Evolutionary conservation across 148 eudicot genomes (phyloP).

Genomic region (Vaccinium macrocarpon): DNA sequence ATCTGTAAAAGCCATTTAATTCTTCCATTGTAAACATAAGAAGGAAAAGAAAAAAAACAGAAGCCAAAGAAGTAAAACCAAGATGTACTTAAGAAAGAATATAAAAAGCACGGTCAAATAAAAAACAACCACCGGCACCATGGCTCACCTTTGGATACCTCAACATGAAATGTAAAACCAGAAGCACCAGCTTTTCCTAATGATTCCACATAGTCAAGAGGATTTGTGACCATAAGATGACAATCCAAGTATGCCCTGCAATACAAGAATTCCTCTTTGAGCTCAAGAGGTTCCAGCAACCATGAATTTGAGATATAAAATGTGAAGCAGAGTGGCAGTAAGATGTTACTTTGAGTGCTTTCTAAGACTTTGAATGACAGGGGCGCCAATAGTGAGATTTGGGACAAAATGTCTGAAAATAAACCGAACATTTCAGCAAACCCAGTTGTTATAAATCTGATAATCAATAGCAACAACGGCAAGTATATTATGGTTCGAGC

Average conservation of each 20-base stretch:
- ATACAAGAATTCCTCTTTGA: neutral
- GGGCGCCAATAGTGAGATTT: slow-evolving; percentile 96
- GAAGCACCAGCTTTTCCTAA: slow-evolving; percentile 98
- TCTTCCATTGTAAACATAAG: slow-evolving; percentile 3
- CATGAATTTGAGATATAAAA: slow-evolving; percentile 2
- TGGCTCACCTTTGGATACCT: slow-evolving; percentile 70
- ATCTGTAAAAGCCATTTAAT: slow-evolving; percentile 39
- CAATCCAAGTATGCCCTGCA: slow-evolving; percentile 95
- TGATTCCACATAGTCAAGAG: slow-evolving; percentile 84
- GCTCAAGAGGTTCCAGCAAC: neutral
- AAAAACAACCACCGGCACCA: neutral
- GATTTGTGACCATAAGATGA: slow-evolving; percentile 99
- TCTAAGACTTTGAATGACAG: slow-evolving; percentile 89
- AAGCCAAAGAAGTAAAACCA: neutral
- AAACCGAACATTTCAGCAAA: slow-evolving; percentile 11
- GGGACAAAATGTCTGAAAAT: slow-evolving; percentile 84
- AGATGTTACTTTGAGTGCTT: slow-evolving; percentile 76
- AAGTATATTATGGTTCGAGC: slow-evolving; percentile 11
- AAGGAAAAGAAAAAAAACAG: neutral
- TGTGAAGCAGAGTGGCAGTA: slow-evolving; percentile 6
- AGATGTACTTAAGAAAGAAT: neutral
- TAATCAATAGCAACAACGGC: neutral
- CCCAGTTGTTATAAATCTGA: slow-evolving; percentile 10
- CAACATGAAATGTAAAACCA: slow-evolving; percentile 96
- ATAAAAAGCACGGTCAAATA: neutral